Conservation (phyloP, 805 yeast species). For the Zygosaccharomyces bisporus region DNA sequence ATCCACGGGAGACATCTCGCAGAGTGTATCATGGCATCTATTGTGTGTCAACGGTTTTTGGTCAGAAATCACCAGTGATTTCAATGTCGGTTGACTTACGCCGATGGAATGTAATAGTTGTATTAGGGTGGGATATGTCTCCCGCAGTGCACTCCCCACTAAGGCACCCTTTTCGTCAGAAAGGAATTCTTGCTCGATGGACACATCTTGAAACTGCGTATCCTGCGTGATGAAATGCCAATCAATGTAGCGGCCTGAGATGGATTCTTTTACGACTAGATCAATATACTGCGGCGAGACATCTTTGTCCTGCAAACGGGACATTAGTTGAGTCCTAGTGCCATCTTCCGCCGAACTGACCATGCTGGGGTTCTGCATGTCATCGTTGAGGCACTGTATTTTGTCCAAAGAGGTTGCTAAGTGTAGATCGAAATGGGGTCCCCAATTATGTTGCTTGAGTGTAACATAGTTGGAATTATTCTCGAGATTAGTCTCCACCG, state of each 20-base stretch:
- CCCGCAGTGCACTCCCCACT: background rate
- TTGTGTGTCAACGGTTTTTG: constrained; percentile 7
- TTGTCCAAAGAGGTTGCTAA: constrained; percentile 14
- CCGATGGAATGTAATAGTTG: constrained; percentile 23
- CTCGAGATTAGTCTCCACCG: background rate
- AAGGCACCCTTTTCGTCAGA: background rate
- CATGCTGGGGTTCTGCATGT: constrained; percentile 7
- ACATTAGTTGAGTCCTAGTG: constrained; percentile 1
- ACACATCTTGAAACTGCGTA: constrained; percentile 11
- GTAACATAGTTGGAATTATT: constrained; percentile 4
- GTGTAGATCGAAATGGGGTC: constrained; percentile 20
- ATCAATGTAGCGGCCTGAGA: constrained; percentile 25
- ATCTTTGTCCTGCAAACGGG: constrained; percentile 1
- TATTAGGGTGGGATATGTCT: constrained; percentile 10
- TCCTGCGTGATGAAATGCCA: constrained; percentile 28
- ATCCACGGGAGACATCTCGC: constrained; percentile 22
- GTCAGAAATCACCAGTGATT: background rate
- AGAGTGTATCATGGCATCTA: constrained; percentile 20
- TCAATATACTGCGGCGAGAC: constrained; percentile 19
- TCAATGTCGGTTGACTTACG: constrained; percentile 9
- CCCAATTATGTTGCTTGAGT: constrained; percentile 23
- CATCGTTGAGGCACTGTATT: constrained; percentile 9
- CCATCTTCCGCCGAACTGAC: background rate
- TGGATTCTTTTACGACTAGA: constrained; percentile 19
- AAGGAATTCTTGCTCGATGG: background rate